Percentiles rank a stretch among this genome's conserved stretches.
These are phyloP conservation scores for Trichoderma orchidacearum DNA, from an alignment of 495 filamentous ascomycete species.

Conservation along the genomic window DNA sequence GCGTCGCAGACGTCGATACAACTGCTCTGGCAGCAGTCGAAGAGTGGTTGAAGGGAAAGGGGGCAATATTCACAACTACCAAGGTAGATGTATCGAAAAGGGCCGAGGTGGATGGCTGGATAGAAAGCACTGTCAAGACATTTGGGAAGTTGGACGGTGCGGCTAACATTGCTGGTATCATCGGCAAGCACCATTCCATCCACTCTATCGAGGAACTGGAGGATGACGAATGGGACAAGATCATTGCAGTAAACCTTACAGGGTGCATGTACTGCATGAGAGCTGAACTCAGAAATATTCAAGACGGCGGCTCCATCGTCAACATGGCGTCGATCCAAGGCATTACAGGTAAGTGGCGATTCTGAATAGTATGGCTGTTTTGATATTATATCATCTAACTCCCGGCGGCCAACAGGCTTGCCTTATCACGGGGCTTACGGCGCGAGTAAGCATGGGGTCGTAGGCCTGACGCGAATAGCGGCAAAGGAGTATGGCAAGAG, in stretches of 20 bases:
- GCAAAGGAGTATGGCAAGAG: conserved; percentile 34
- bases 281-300: conserved; percentile 34
- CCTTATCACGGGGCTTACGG: conserved; percentile 26
- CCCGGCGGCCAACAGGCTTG: conserved; percentile 16
- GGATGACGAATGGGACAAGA: conserved; percentile 36
- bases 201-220: conserved; percentile 13
- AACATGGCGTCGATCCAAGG: conserved; percentile 38
- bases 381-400: not conserved
- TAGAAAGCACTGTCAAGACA: conserved; percentile 15
- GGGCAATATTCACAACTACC: conserved; percentile 30
- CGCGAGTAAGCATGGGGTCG: conserved; percentile 36
- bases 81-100: conserved; percentile 18
- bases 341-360: not conserved
- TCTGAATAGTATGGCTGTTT: not conserved
- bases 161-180: conserved; percentile 42
- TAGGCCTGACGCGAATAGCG: conserved; percentile 34
- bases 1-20: conserved; percentile 26
- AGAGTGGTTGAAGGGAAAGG: conserved; percentile 9
- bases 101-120: conserved; percentile 19
- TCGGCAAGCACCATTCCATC: conserved; percentile 17
- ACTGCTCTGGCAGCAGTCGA: conserved; percentile 21
- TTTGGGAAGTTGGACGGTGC: conserved; percentile 37
- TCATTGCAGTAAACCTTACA: conserved; percentile 40
- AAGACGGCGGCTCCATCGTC: conserved; percentile 38
- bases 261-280: conserved; percentile 45